These are phyloP conservation scores for Rhizopogon sp. DNA, from an alignment of 768 basidiomycete species.

Conservation along the genomic window DNA sequence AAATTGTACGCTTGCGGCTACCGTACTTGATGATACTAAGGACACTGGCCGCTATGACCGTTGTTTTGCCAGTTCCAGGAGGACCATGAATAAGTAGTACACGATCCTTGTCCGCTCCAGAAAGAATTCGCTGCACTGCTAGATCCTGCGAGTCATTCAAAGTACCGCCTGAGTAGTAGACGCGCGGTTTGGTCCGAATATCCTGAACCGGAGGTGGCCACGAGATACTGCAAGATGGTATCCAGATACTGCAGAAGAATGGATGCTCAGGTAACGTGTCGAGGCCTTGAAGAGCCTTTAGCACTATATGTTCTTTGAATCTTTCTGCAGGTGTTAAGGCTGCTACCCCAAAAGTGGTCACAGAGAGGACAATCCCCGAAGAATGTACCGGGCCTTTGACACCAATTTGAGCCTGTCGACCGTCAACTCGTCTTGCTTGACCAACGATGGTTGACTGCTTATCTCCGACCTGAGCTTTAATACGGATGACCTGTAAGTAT, in stretches of 20 bases:
- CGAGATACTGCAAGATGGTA: conserved; percentile 9
- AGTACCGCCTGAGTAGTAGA: not conserved
- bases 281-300: conserved; percentile 13
- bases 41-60: conserved; percentile 34
- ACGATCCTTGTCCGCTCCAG: conserved; percentile 13
- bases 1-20: conserved; percentile 19
- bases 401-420: conserved; percentile 32
- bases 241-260: conserved; percentile 25
- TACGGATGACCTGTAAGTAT: conserved; percentile 12
- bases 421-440: conserved; percentile 22
- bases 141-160: conserved; percentile 24
- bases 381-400: conserved; percentile 16
- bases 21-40: conserved; percentile 14
- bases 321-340: conserved; percentile 51
- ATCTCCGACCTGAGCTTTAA: conserved; percentile 7
- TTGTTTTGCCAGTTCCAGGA: conserved; percentile 42
- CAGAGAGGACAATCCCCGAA: conserved; percentile 14
- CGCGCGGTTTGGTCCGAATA: not conserved
- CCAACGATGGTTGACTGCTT: conserved; percentile 5
- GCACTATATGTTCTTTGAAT: conserved; percentile 17
- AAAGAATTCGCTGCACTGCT: conserved; percentile 28
- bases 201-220: conserved; percentile 11
- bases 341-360: conserved; percentile 51
- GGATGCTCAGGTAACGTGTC: conserved; percentile 13
- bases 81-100: conserved; percentile 31